Percentiles rank a stretch among this genome's conserved stretches.
Conservation (phyloP, 805 yeast species). For the Yarrowia sp. region DNA sequence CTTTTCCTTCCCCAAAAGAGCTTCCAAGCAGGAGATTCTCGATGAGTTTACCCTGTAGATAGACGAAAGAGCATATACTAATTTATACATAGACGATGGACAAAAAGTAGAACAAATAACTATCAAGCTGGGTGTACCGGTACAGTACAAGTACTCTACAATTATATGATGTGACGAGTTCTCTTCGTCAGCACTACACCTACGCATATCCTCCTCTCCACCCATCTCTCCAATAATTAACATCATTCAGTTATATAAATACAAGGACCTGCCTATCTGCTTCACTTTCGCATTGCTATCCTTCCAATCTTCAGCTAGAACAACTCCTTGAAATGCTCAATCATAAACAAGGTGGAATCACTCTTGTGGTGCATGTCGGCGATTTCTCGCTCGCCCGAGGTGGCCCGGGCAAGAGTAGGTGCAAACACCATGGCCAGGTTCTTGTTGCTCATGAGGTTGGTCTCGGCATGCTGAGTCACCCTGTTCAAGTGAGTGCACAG, state of each 20-base stretch:
- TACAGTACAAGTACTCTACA: no score
- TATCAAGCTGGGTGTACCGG: no score
- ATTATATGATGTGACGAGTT: no score
- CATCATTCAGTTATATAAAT: conserved; percentile 26
- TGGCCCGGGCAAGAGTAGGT: conserved; percentile 85
- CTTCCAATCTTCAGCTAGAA: background rate
- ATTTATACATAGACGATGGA: background rate
- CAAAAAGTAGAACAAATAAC: no score
- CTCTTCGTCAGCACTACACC: no score
- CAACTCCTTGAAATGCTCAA: conserved; percentile 46
- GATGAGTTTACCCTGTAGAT: conserved; percentile 10
- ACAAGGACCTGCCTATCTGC: conserved; percentile 28
- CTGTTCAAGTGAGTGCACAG: conserved; percentile 69
- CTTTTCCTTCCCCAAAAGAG: background rate
- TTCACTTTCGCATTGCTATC: no score
- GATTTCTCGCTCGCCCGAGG: conserved; percentile 80
- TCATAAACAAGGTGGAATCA: conserved; percentile 74
- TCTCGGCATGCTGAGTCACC: conserved; percentile 60
- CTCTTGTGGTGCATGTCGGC: conserved; percentile 83
- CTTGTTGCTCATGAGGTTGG: conserved; percentile 81
- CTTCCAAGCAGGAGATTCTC: conserved; percentile 29
- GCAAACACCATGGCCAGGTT: conserved; percentile 93
- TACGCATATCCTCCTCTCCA: background rate
- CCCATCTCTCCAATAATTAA: background rate
- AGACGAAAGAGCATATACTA: background rate